Evolutionary conservation across 1,284 basidiomycete genomes (phyloP).

Genomic region (Microstroma glucosiphilum): DNA sequence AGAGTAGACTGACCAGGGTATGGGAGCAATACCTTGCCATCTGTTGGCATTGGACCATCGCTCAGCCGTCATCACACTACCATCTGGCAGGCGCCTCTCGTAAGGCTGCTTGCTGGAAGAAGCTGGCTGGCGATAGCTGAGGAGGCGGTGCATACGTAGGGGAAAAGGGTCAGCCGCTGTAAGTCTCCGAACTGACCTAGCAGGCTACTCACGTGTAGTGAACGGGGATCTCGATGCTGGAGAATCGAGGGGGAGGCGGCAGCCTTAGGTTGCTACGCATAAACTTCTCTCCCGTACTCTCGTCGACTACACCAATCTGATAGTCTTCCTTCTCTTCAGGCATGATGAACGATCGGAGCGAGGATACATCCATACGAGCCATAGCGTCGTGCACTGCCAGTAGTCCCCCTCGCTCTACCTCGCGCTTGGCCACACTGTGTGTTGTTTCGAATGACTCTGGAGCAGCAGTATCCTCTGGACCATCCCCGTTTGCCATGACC

Average conservation of each 20-base stretch:
- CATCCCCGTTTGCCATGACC: neutral
- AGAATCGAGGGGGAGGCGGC: slow-evolving; percentile 42
- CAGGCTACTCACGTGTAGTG: slow-evolving; percentile 16
- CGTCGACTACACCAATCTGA: slow-evolving; percentile 7
- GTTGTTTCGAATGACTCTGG: slow-evolving; percentile 21
- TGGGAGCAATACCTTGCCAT: neutral
- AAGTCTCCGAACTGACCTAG: neutral
- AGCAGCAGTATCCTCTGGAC: neutral
- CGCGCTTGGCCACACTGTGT: neutral
- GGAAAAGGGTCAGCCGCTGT: neutral
- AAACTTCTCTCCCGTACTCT: neutral
- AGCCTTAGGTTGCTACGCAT: slow-evolving; percentile 29
- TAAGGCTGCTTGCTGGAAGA: slow-evolving; percentile 57
- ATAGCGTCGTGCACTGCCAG: slow-evolving; percentile 26
- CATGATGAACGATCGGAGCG: slow-evolving; percentile 24
- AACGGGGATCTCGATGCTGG: slow-evolving; percentile 34
- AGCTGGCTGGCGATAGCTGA: slow-evolving; percentile 26
- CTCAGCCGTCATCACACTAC: neutral
- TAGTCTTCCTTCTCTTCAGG: slow-evolving; percentile 31
- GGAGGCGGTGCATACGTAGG: no score
- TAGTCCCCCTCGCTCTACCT: neutral
- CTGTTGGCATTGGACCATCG: slow-evolving; percentile 1
- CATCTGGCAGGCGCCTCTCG: slow-evolving; percentile 6
- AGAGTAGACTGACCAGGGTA: neutral
- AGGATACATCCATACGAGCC: slow-evolving; percentile 30